A percentile compares a stretch with the other conserved stretches of the same genome.
phyloP scores from a whole-genome alignment of 495 filamentous ascomycete species.

The Neurospora sp. region DNA sequence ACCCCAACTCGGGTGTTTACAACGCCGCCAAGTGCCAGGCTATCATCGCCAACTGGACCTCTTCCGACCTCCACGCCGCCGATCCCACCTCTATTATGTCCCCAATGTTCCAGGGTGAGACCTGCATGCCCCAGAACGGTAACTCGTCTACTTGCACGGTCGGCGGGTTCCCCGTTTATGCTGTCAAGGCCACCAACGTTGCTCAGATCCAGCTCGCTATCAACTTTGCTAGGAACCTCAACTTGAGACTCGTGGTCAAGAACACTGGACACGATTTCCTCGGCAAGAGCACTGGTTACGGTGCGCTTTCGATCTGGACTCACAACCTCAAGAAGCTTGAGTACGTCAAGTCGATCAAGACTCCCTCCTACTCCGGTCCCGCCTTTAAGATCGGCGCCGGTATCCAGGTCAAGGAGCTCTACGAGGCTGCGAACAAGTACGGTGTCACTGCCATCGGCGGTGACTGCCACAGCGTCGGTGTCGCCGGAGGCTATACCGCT shows the following conservation, averaged over 20 bases:
- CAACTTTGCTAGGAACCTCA: constrained; percentile 50
- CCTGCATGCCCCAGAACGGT: constrained; percentile 32
- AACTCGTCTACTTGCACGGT: constrained; percentile 37
- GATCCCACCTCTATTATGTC: constrained; percentile 42
- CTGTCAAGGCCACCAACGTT: constrained; percentile 43
- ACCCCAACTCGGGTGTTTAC: constrained; percentile 34
- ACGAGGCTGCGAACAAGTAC: constrained; percentile 33
- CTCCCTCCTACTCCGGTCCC: constrained; percentile 31
- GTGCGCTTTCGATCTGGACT: constrained; percentile 49
- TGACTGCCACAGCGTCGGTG: constrained; percentile 28
- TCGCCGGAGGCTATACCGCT: constrained; percentile 32
- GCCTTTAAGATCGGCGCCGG: constrained; percentile 51
- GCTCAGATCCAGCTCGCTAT: constrained; percentile 50
- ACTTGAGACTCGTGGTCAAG: constrained; percentile 50
- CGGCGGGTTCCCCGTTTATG: constrained; percentile 50
- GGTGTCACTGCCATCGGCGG: constrained; percentile 44
- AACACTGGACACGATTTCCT: constrained; percentile 61
- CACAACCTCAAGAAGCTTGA: constrained; percentile 32
- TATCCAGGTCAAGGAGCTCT: constrained; percentile 42
- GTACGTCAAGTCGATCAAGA: constrained; percentile 9
- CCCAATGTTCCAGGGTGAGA: constrained; percentile 36
- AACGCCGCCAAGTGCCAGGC: constrained; percentile 28
- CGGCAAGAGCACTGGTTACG: constrained; percentile 40
- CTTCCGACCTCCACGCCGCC: constrained; percentile 24
- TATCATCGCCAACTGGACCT: constrained; percentile 25